Evolutionary conservation across 2,329 filamentous ascomycete genomes (phyloP).

Genomic region (Thielaviopsis ethacetica): DNA sequence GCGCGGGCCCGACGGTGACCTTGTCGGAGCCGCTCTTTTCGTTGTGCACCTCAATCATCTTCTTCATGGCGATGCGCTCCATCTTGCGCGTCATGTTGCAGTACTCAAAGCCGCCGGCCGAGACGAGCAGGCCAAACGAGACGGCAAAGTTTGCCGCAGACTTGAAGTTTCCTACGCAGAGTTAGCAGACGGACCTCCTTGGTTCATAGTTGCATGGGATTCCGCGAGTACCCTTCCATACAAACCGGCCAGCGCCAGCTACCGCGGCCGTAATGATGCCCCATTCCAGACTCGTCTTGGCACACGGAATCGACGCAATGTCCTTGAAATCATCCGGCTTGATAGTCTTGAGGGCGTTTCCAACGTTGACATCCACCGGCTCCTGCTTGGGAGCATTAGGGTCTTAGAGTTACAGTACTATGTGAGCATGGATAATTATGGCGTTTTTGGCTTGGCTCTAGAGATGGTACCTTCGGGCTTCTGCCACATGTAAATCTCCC

Average conservation of each 20-base stretch:
- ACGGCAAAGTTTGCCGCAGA: constrained; percentile 76
- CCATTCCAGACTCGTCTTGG: constrained; percentile 63
- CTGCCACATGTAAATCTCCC: not conserved
- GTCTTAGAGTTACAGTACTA: not conserved
- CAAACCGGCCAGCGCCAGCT: constrained; percentile 54
- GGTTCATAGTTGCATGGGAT: not conserved
- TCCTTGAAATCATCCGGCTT: constrained; percentile 52
- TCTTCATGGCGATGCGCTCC: constrained; percentile 70
- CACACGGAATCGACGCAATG: constrained; percentile 67
- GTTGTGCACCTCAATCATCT: constrained; percentile 59
- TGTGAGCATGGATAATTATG: not conserved
- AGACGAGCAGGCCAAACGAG: constrained; percentile 52
- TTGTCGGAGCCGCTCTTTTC: constrained; percentile 27
- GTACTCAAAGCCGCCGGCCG: constrained; percentile 65
- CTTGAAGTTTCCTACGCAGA: constrained; percentile 35
- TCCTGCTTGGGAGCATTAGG: not conserved
- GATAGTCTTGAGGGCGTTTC: constrained; percentile 50
- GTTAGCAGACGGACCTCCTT: not conserved
- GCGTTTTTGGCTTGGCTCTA: not conserved
- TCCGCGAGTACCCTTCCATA: constrained; percentile 49
- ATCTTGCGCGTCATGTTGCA: constrained; percentile 59
- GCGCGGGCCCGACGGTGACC: constrained; percentile 14
- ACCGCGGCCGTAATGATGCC: constrained; percentile 70
- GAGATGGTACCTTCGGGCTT: not conserved
- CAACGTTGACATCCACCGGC: constrained; percentile 19